Percentiles rank a stretch among this genome's conserved stretches.
Evolutionary conservation across 1,284 basidiomycete genomes (phyloP).

Genomic region (Gomphus bonarii): DNA sequence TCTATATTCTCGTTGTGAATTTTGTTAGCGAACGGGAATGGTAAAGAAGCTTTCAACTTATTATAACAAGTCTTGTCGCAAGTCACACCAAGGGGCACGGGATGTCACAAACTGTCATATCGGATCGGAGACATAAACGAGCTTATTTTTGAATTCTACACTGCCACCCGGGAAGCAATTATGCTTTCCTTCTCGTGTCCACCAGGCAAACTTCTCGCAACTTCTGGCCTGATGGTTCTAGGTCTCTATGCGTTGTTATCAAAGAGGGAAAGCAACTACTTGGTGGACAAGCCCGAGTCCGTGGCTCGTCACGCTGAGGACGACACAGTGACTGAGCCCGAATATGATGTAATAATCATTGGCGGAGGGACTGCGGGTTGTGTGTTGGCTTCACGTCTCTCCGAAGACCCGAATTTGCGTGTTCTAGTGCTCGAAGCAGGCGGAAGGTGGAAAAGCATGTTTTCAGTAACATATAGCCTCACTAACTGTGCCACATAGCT

Average conservation of each 20-base stretch:
- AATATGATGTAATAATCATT: conserved; percentile 47
- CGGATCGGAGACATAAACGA: no score
- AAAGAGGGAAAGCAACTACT: not conserved
- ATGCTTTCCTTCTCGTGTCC: not conserved
- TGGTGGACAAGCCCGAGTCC: not conserved
- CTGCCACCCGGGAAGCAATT: not conserved
- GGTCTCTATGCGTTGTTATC: not conserved
- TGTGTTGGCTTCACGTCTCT: conserved; percentile 60
- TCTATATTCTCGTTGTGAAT: no score
- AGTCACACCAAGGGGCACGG: no score
- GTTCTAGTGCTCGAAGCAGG: conserved; percentile 71
- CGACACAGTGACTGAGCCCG: not conserved
- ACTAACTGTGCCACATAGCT: not conserved
- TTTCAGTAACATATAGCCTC: not conserved
- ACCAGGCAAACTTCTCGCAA: not conserved
- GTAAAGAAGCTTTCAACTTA: no score
- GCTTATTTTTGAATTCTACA: no score
- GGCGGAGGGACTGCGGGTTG: conserved; percentile 69
- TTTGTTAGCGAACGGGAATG: no score
- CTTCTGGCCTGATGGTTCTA: not conserved
- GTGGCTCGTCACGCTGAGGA: not conserved
- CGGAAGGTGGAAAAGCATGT: conserved; percentile 19
- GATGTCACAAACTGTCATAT: no score
- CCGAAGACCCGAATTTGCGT: conserved; percentile 55
- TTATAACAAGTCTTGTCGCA: no score